These are phyloP conservation scores for Oenanthe sinensis DNA, from an alignment of 129 eudicot species.

Conservation along the genomic window DNA sequence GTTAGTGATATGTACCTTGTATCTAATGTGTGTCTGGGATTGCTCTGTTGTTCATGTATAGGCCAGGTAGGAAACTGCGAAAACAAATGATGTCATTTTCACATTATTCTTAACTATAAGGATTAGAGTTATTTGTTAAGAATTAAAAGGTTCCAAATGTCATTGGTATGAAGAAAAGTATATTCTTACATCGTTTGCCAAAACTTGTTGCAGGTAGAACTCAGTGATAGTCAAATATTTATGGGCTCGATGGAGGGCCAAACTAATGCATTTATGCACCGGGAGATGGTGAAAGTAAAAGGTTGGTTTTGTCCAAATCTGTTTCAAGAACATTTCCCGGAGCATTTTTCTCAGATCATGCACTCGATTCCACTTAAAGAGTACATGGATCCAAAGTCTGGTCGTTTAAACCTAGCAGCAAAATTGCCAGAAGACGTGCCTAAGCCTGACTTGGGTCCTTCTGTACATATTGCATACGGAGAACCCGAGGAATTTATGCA, in stretches of 20 bases:
- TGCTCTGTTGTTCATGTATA: neutral
- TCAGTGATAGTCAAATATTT: constrained; percentile 50
- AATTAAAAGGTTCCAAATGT: neutral
- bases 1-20: constrained; percentile 17
- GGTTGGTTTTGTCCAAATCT: constrained; percentile 63
- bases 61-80: neutral
- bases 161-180: constrained; percentile 4
- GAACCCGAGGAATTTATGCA: constrained; percentile 68
- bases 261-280: constrained; percentile 48
- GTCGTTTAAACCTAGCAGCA: constrained; percentile 57
- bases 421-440: constrained; percentile 46
- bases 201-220: constrained; percentile 47
- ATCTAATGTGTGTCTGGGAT: neutral
- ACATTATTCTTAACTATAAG: neutral
- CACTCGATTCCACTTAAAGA: constrained; percentile 56
- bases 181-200: too few species aligned
- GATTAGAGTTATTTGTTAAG: neutral
- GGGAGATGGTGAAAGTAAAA: constrained; percentile 54
- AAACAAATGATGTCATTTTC: neutral
- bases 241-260: constrained; percentile 57
- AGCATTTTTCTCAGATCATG: constrained; percentile 48
- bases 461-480: constrained; percentile 67
- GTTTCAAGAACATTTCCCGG: constrained; percentile 64
- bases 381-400: constrained; percentile 57
- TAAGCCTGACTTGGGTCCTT: constrained; percentile 66